Evolutionary conservation across 2,329 filamentous ascomycete genomes (phyloP).

Genomic region (Cordyceps tenuipes): DNA sequence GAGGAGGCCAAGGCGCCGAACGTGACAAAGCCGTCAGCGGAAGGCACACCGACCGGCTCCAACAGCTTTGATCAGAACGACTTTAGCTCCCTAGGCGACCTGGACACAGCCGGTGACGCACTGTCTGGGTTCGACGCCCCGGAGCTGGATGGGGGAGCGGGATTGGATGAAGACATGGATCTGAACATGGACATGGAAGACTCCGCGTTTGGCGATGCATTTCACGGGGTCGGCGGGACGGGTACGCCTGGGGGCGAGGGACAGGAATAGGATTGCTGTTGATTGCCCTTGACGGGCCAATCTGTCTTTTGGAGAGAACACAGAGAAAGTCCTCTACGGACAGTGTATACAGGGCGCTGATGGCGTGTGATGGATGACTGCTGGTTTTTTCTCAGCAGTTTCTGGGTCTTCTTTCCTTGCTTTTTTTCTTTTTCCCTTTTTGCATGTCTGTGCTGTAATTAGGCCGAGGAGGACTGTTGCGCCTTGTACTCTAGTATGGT

Average conservation of each 20-base stretch:
- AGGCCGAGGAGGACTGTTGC: background rate
- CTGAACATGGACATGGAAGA: constrained; percentile 64
- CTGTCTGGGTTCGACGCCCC: constrained; percentile 58
- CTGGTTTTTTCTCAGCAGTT: background rate
- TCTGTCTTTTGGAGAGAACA: background rate
- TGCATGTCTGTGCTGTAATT: background rate
- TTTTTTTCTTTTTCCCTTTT: background rate
- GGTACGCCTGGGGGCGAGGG: constrained; percentile 3
- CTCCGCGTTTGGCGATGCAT: constrained; percentile 76
- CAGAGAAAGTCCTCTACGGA: background rate
- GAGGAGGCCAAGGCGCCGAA: constrained; percentile 17
- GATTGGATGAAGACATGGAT: constrained; percentile 48
- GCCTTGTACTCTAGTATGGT: constrained; percentile 3
- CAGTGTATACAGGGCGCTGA: constrained; percentile 8
- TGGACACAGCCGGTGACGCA: constrained; percentile 65
- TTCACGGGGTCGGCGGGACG: constrained; percentile 50
- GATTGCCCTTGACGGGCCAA: background rate
- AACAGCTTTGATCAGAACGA: constrained; percentile 47
- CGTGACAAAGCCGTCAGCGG: constrained; percentile 33
- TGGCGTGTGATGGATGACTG: background rate
- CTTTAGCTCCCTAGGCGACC: constrained; percentile 54
- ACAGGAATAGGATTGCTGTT: constrained; percentile 13
- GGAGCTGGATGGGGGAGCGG: constrained; percentile 35
- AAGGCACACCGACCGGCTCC: constrained; percentile 35
- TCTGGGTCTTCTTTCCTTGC: background rate